A percentile compares a stretch with the other conserved stretches of the same genome.
These are phyloP conservation scores for Chaetomiaceae sp. DNA, from an alignment of 2,329 filamentous ascomycete genomes.

Conservation along the genomic window DNA sequence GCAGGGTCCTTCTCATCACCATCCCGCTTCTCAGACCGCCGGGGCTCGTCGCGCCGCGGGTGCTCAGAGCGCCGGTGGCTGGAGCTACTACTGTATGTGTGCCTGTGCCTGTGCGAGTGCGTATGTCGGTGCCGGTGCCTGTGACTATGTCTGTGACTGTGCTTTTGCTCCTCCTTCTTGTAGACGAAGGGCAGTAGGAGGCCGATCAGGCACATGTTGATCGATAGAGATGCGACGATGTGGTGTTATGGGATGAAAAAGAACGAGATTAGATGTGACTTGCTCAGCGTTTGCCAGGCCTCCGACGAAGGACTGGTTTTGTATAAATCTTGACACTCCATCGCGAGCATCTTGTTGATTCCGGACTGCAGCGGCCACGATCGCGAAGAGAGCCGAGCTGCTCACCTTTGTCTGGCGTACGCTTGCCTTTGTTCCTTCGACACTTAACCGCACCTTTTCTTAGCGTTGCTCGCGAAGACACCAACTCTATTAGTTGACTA, in stretches of 20 bases:
- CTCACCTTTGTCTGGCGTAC: slow-evolving; percentile 3
- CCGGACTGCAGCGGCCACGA: not conserved
- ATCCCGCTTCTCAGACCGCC: not conserved
- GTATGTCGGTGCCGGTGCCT: not conserved
- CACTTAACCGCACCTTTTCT: not conserved
- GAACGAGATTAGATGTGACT: not conserved
- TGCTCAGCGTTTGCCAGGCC: not conserved
- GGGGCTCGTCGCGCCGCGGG: not conserved
- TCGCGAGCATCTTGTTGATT: not conserved
- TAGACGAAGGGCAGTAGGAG: slow-evolving; percentile 8
- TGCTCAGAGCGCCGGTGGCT: not conserved
- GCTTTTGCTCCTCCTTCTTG: slow-evolving; percentile 1
- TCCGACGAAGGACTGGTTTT: not conserved
- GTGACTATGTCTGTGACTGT: slow-evolving; percentile 5
- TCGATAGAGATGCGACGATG: not conserved
- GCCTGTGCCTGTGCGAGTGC: too few relatives aligned
- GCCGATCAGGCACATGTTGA: slow-evolving; percentile 15
- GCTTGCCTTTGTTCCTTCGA: slow-evolving; percentile 6
- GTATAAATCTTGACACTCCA: not conserved
- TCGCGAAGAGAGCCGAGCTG: not conserved
- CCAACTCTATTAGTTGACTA: not conserved
- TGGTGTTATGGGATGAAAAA: not conserved
- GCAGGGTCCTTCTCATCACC: not conserved
- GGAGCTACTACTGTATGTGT: not conserved
- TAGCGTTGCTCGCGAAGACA: not conserved